Conservation (phyloP, 2,329 filamentous ascomycete genomes). For the Sporothrix brasiliensis region DNA sequence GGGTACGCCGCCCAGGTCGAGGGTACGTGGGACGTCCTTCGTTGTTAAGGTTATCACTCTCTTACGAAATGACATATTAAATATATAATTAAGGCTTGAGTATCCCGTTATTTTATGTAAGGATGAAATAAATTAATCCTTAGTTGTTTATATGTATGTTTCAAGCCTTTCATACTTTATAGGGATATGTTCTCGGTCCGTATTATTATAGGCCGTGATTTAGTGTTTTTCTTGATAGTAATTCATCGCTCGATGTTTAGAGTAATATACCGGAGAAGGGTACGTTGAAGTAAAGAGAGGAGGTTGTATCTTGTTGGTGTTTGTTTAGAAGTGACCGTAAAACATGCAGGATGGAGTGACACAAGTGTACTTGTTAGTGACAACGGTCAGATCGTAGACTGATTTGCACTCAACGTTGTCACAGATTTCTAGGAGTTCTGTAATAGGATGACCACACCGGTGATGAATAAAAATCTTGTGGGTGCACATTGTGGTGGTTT, state of each 20-base stretch:
- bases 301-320: not conserved
- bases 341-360: constrained; percentile 39
- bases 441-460: constrained; percentile 43
- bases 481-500: constrained; percentile 37
- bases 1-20: too few relatives aligned
- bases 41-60: too few relatives aligned
- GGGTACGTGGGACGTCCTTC: too few relatives aligned
- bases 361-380: constrained; percentile 43
- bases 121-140: too few relatives aligned
- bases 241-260: too few relatives aligned
- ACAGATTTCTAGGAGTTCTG: constrained; percentile 40
- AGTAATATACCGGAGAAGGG: too few relatives aligned
- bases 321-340: constrained; percentile 40
- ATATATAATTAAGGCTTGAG: too few relatives aligned
- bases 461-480: constrained; percentile 43
- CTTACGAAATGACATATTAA: too few relatives aligned
- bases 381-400: constrained; percentile 36
- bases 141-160: too few relatives aligned
- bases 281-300: not conserved
- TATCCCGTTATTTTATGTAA: too few relatives aligned
- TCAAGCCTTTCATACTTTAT: too few relatives aligned
- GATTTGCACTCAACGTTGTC: constrained; percentile 39
- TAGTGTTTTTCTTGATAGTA: not conserved
- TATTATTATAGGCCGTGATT: not conserved
- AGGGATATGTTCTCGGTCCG: too few relatives aligned